phyloP scores from a whole-genome alignment of 2,329 filamentous ascomycete genomes.

The Coniochaeta pulveracea region DNA sequence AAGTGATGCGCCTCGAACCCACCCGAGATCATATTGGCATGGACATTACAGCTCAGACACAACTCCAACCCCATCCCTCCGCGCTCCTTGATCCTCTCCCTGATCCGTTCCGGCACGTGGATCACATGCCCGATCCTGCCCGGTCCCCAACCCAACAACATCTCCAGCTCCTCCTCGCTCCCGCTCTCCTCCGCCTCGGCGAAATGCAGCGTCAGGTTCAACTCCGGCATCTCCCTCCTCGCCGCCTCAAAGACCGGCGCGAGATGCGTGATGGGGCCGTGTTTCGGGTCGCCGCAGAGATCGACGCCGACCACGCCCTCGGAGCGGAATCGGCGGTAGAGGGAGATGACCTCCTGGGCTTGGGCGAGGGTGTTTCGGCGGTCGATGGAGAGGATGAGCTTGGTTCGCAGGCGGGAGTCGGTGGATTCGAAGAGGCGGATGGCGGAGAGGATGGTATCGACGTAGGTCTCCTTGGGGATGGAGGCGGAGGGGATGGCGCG shows the following conservation, averaged over 20 bases:
- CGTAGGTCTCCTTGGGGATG: constrained; percentile 52
- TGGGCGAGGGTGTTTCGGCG: constrained; percentile 47
- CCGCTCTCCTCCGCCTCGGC: constrained; percentile 54
- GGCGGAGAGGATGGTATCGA: constrained; percentile 53
- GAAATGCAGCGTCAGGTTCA: constrained; percentile 67
- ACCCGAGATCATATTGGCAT: constrained; percentile 59
- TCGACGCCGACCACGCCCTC: constrained; percentile 62
- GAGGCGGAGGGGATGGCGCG: constrained; percentile 42
- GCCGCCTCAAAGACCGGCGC: constrained; percentile 46
- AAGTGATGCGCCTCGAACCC: constrained; percentile 65
- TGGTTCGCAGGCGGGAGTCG: constrained; percentile 34
- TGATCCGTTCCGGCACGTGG: constrained; percentile 53
- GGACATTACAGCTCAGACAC: constrained; percentile 73
- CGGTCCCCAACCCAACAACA: constrained; percentile 54
- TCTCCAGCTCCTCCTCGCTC: constrained; percentile 46
- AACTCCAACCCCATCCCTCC: constrained; percentile 57
- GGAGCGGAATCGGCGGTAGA: constrained; percentile 44
- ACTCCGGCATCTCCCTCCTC: constrained; percentile 26
- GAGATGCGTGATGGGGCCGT: constrained; percentile 50
- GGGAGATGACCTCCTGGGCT: constrained; percentile 50
- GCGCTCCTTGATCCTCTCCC: constrained; percentile 40
- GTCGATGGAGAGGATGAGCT: constrained; percentile 66
- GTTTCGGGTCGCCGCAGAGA: constrained; percentile 64
- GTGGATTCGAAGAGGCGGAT: constrained; percentile 39
- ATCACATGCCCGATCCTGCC: constrained; percentile 70